Conservation (phyloP, 495 filamentous ascomycete genomes). For the Jackrogersella multiformis region DNA sequence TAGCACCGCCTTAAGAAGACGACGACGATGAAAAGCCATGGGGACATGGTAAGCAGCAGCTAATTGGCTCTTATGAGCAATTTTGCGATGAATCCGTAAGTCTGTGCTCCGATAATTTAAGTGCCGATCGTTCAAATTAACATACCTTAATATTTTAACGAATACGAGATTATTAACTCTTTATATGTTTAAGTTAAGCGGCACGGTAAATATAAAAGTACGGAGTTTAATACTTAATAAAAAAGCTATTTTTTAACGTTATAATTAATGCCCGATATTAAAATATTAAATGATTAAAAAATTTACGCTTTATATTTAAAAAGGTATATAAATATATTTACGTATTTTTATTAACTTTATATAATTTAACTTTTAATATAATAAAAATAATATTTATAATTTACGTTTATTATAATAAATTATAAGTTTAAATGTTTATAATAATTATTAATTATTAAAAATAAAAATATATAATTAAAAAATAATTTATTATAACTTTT, state of each 20-base stretch:
- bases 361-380: neutral
- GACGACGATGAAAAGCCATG: too few species aligned
- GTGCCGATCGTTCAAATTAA: neutral
- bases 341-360: neutral
- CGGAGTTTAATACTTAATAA: too few species aligned
- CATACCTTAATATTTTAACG: constrained; percentile 68
- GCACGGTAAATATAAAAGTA: too few species aligned
- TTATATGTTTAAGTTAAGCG: too few species aligned
- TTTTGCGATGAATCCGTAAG: constrained; percentile 54
- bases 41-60: constrained; percentile 67
- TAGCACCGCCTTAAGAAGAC: too few species aligned
- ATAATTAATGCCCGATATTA: too few species aligned
- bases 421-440: neutral
- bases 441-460: neutral
- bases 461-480: neutral
- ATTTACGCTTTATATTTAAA: neutral
- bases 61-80: constrained; percentile 67
- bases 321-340: neutral
- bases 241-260: too few species aligned
- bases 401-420: too few species aligned
- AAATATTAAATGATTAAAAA: neutral
- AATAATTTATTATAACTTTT: neutral
- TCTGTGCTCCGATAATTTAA: neutral
- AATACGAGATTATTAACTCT: constrained; percentile 66
- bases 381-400: neutral